phyloP scores from a whole-genome alignment of 768 basidiomycete species.

The Astraeus odoratus region DNA sequence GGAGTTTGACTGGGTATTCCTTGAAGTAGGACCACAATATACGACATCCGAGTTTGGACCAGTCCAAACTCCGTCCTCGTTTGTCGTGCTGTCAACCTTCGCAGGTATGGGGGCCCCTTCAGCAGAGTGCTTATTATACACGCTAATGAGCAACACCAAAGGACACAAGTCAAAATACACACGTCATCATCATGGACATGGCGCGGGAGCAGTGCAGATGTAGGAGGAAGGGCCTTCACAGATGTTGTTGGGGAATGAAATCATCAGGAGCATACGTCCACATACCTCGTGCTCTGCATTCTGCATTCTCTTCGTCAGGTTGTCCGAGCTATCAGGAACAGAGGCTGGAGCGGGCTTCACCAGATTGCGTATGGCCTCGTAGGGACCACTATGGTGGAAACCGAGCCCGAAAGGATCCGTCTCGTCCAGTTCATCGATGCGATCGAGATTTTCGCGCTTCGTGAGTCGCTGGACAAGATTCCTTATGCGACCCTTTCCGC shows the following conservation, averaged over 20 bases:
- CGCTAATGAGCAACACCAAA: constrained; percentile 7
- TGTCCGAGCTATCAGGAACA: not conserved
- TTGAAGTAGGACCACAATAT: constrained; percentile 1
- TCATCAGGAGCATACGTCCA: constrained; percentile 5
- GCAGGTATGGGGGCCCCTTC: not conserved
- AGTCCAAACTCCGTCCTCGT: constrained; percentile 14
- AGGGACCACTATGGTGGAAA: constrained; percentile 70
- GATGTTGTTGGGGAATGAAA: constrained; percentile 2
- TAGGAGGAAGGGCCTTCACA: constrained; percentile 8
- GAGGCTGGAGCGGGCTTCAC: constrained; percentile 8
- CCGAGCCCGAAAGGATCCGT: constrained; percentile 58
- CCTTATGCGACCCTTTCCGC: constrained; percentile 18
- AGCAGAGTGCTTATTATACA: constrained; percentile 7
- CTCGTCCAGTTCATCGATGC: constrained; percentile 75
- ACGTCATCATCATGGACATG: constrained; percentile 13
- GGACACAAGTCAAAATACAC: constrained; percentile 4
- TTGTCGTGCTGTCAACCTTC: constrained; percentile 38
- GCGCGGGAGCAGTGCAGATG: constrained; percentile 3
- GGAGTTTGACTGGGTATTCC: constrained; percentile 5
- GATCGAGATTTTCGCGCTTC: constrained; percentile 40
- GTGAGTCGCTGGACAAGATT: constrained; percentile 23
- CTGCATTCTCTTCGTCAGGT: constrained; percentile 1
- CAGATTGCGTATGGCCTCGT: constrained; percentile 47
- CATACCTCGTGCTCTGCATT: constrained; percentile 17
- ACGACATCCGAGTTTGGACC: not conserved